Base-by-base conservation (phyloP, 225 moss, liverwort and hornwort species). In the Marchantia polymorpha region DNA sequence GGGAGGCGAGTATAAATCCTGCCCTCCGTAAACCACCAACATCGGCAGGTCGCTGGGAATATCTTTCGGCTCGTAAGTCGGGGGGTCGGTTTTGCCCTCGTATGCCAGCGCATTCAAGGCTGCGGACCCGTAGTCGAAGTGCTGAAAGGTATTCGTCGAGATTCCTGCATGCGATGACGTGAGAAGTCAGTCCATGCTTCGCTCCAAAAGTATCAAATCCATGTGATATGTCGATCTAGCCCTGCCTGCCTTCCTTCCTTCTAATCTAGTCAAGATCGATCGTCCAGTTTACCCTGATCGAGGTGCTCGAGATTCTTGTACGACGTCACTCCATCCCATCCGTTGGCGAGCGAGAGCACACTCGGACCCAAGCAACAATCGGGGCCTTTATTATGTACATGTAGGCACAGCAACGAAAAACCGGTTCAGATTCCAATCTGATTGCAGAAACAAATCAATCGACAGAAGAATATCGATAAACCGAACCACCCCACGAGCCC, bases 261-360 rank as follows among this genome's bases (percentile, higher is more conserved):
- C 39, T 39, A 39, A 39, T 39, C n/a, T n/a, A n/a, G n/a, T n/a
- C 39, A 39, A 39, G 39, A 55, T 55, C 55, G 10, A 55, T 55
- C 55, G 17, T 55, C 55, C 1, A 6, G 63, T 0, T 69, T 30
- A 94, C 93, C 92, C 90, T 94, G 92, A 69, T 92, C 83, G 79
- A 85, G 82, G 46, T 92, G 93, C 72, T 86, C 75, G 69, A 91
- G 81, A 60, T 91, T 92, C 72, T 92, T 92, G 87, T 83, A 90
- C 13, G 91, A 91, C 12, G 91, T 94, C 23, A 89, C 91, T 69
- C 91, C 92, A 76, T 94, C 92, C 94, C 94, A 92, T 69, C 94
- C 91, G 77, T 91, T 91, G 7, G 53, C 54, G 64, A 92, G 54
- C 0, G 20, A 25, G 23, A 51, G 12, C 16, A 75, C 29, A 25